A percentile compares a stretch with the other conserved stretches of the same genome.
Conservation (phyloP, 768 basidiomycete genomes). For the Tricholomella constricta region DNA sequence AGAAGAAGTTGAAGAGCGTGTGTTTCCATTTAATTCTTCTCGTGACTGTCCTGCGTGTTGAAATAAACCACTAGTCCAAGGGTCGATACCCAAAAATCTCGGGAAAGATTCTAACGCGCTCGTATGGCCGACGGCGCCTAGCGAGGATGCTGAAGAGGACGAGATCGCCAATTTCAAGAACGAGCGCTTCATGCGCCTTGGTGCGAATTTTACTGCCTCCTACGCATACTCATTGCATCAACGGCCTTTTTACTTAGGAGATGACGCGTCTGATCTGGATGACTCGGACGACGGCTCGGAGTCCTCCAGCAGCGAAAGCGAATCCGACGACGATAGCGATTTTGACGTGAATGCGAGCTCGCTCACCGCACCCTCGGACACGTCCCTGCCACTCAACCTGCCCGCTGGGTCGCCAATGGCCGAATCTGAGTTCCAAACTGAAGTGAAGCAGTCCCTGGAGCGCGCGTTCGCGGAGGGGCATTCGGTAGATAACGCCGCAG, state of each 20-base stretch:
- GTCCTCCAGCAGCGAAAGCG: constrained; percentile 54
- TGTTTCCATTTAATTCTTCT: constrained; percentile 23
- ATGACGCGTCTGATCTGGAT: constrained; percentile 62
- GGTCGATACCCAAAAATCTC: constrained; percentile 44
- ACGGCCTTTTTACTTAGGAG: constrained; percentile 43
- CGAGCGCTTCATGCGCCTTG: constrained; percentile 74
- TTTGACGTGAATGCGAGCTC: constrained; percentile 34
- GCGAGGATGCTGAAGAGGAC: constrained; percentile 64
- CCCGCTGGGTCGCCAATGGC: constrained; percentile 43
- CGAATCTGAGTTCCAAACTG: constrained; percentile 71
- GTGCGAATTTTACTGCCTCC: constrained; percentile 34
- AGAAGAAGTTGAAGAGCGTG: constrained; percentile 69
- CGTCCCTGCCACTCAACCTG: constrained; percentile 43
- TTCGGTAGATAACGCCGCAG: constrained; percentile 88
- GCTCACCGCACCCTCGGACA: constrained; percentile 49
- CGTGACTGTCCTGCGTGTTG: background rate
- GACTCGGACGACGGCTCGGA: constrained; percentile 60
- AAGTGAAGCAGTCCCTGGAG: constrained; percentile 83
- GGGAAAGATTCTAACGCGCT: constrained; percentile 78
- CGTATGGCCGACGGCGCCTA: constrained; percentile 73
- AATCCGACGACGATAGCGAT: constrained; percentile 44
- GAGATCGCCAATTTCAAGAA: constrained; percentile 66
- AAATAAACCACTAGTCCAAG: constrained; percentile 45
- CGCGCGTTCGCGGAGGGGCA: constrained; percentile 92
- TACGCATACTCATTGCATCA: background rate